phyloP scores from a whole-genome alignment of 257 asterid species.

The Solanum bulbocastanum region DNA sequence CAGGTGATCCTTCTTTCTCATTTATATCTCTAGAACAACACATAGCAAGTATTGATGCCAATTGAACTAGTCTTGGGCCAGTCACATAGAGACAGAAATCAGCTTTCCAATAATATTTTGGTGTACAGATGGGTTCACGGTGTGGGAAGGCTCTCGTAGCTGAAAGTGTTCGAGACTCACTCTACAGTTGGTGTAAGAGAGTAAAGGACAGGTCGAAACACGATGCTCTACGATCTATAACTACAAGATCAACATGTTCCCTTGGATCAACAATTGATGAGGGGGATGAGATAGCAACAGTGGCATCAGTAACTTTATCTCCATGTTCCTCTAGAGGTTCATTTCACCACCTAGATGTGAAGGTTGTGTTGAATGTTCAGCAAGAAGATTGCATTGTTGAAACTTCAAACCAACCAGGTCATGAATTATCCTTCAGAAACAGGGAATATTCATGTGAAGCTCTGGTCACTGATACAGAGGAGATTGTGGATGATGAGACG shows the following conservation, averaged over 20 bases:
- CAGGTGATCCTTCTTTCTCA: slow-evolving; percentile 25
- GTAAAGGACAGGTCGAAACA: slow-evolving; percentile 58
- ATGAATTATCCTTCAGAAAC: slow-evolving; percentile 19
- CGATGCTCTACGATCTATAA: slow-evolving; percentile 33
- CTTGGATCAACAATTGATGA: slow-evolving; percentile 47
- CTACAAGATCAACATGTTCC: slow-evolving; percentile 73
- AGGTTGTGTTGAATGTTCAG: slow-evolving; percentile 3
- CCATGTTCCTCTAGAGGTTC: slow-evolving; percentile 49
- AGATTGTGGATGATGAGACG: slow-evolving; percentile 8
- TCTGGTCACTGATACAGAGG: slow-evolving; percentile 5
- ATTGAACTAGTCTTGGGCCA: not conserved
- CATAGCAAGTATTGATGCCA: not conserved
- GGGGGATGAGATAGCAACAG: slow-evolving; percentile 56
- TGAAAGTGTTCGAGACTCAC: slow-evolving; percentile 70
- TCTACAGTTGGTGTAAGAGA: slow-evolving; percentile 94
- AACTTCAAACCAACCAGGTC: slow-evolving; percentile 3
- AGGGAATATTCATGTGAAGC: slow-evolving; percentile 14
- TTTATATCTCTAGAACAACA: not conserved
- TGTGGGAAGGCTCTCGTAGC: slow-evolving; percentile 78
- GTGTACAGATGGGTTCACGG: slow-evolving; percentile 67
- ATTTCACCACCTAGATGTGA: slow-evolving; percentile 17
- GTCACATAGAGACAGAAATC: not conserved
- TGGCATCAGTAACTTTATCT: slow-evolving; percentile 53
- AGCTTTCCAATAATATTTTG: not conserved
- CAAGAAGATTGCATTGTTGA: slow-evolving; percentile 11